Evolutionary conservation across 148 eudicot species (phyloP).

Genomic region (Polygonum aviculare): DNA sequence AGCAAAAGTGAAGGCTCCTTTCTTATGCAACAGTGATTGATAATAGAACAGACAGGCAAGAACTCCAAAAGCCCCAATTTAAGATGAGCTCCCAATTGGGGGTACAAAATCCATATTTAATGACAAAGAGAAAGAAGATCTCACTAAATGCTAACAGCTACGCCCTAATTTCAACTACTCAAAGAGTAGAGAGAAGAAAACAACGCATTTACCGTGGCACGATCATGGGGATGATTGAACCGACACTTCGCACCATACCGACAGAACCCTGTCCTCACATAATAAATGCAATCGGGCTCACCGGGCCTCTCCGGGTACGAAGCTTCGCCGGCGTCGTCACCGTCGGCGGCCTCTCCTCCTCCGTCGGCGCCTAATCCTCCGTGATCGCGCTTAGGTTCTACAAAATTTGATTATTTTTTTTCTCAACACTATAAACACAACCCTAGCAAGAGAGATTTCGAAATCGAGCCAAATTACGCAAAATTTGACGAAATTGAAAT

Average conservation of each 20-base stretch:
- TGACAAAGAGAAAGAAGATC: neutral
- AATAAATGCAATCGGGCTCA: constrained; percentile 58
- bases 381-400: constrained; percentile 69
- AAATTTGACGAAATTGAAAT: neutral
- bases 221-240: constrained; percentile 54
- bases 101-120: neutral
- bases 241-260: constrained; percentile 55
- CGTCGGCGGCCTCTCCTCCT: neutral
- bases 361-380: constrained; percentile 31
- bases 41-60: neutral
- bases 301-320: constrained; percentile 54
- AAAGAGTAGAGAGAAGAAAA: neutral
- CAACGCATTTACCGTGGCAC: constrained; percentile 2
- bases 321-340: neutral
- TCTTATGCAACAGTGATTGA: constrained; percentile 2
- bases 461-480: neutral
- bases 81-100: neutral
- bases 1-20: neutral
- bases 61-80: constrained; percentile 2
- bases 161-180: neutral
- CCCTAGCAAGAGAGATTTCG: neutral
- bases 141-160: neutral
- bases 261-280: constrained; percentile 53
- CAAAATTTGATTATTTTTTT: constrained; percentile 16
- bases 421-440: neutral